Evolutionary conservation across 78 protist genomes (phyloP).

Genomic region (Dictyostelium purpureum): DNA sequence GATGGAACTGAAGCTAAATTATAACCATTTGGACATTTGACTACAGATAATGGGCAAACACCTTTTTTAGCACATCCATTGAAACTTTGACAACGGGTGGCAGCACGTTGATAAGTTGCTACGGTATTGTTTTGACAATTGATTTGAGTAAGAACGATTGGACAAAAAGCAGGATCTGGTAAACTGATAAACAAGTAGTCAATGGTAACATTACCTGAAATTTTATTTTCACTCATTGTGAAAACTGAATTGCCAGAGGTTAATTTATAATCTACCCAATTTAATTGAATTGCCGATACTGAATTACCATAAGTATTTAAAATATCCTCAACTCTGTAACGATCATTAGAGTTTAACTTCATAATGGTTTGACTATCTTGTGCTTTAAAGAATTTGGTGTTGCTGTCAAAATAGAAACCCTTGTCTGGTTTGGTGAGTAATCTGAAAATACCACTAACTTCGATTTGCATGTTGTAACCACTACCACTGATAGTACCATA

Average conservation of each 20-base stretch:
- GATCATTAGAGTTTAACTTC: not conserved
- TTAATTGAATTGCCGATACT: not conserved
- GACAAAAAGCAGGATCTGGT: not conserved
- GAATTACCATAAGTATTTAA: not conserved
- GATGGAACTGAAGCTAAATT: not conserved
- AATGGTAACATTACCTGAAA: not conserved
- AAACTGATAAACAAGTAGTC: not conserved
- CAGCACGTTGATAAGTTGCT: not conserved
- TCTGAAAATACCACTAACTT: not conserved
- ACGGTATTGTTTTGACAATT: not conserved
- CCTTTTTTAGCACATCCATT: constrained; percentile 5
- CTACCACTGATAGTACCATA: not conserved
- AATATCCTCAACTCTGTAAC: not conserved
- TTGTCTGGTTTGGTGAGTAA: not conserved
- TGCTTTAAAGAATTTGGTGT: not conserved
- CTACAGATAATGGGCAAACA: not conserved
- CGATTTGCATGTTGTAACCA: not conserved
- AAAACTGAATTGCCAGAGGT: not conserved
- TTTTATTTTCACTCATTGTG: not conserved
- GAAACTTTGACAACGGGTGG: not conserved
- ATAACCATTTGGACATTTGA: constrained; percentile 7
- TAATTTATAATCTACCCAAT: not conserved
- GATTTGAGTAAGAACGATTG: not conserved
- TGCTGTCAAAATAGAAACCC: not conserved
- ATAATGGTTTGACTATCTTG: not conserved